Evolutionary conservation across 371 early-diverging fungal species (phyloP).

Genomic region (Mucor plumbeus): DNA sequence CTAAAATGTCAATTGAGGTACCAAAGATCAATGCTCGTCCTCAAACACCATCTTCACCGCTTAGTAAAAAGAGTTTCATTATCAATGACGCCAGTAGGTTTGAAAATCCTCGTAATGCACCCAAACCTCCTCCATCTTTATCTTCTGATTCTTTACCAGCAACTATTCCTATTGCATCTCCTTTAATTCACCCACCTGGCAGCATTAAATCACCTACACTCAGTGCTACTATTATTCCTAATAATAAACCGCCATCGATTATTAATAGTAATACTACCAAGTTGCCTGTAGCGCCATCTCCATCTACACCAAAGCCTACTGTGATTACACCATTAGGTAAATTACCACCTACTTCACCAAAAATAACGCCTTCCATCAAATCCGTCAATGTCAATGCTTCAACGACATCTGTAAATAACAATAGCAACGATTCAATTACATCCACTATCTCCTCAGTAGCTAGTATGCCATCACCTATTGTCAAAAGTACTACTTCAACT

Average conservation of each 20-base stretch:
- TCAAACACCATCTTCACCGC: slow-evolving; percentile 29
- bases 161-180: not conserved
- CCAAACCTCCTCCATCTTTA: slow-evolving; percentile 33
- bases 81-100: slow-evolving; percentile 25
- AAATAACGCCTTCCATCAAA: not conserved
- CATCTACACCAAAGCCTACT: not conserved
- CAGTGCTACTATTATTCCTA: not conserved
- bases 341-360: not conserved
- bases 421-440: slow-evolving; percentile 16
- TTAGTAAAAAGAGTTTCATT: slow-evolving; percentile 20
- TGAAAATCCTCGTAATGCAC: slow-evolving; percentile 44
- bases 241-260: not conserved
- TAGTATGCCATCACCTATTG: slow-evolving; percentile 16
- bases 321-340: slow-evolving; percentile 13
- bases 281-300: not conserved
- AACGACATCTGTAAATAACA: not conserved
- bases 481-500: not conserved
- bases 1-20: slow-evolving; percentile 13
- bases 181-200: not conserved
- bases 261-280: not conserved
- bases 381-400: not conserved
- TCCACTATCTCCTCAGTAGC: slow-evolving; percentile 19
- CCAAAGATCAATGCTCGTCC: slow-evolving; percentile 16
- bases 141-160: slow-evolving; percentile 6
- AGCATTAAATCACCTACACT: slow-evolving; percentile 3